Evolutionary conservation across 2,329 filamentous ascomycete species (phyloP), one percentile per base, ranked within the genome.

Genomic region (Aspergillus bombycis): DNA sequence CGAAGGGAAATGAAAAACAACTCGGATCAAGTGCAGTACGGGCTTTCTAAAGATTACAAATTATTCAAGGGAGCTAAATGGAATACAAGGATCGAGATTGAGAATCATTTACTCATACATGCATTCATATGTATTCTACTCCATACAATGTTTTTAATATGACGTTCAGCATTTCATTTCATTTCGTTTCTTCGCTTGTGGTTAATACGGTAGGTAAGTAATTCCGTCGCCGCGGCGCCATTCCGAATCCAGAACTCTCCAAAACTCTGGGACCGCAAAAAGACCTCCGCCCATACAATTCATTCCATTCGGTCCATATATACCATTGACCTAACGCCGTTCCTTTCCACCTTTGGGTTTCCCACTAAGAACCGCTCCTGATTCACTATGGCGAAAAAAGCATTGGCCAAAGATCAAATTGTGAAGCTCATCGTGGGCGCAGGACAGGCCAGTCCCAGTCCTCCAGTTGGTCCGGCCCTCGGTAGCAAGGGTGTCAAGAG

Each of bases 381-480:
- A 61, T 60, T 54, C 70, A 75, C 62, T 70, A 87, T 87, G 85
- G 81, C 85, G 57, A 80, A 78, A 68, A 85, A 82, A 74, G 79
- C 78, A 54, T 72, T 85, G 61, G 77, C 80, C 68, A 82, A 79
- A 67, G 85, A 96, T 75, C 88, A 92, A 80, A 89, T 98, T 64
- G 94, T 99, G 78, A 99, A 98, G 84, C 87, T 99, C 79, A 96
- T 99, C 70, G 95, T 99, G 66, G 95, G 94, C 73, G 95, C 95
- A 62, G 95, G 95, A 30, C 93, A 97, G 80, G 95, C 95, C 64
- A 94, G 90, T 74, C 95, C 95, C 34, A 96, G 93, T 81, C 95
- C 95, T 38, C 95, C 95, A 5, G 94, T 99, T 74, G 95, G 95
- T 84, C 95, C 95, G 63, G 95, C 95, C 60, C 86, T 99, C 69